Base-by-base conservation (phyloP, 129 eudicot species). In the Escallonia herrerae region DNA sequence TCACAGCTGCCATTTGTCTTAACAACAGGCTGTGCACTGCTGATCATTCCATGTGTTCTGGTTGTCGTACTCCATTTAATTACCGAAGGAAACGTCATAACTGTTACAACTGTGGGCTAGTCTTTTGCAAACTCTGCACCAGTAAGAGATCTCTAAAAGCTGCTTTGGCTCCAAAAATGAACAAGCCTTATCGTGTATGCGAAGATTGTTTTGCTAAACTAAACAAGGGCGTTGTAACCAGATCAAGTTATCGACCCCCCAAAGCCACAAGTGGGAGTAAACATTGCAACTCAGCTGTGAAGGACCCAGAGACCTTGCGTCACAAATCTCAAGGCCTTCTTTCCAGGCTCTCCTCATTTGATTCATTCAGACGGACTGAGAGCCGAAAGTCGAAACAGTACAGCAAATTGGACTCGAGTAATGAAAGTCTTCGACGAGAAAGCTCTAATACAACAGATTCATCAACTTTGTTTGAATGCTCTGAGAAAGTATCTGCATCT, bases 101-200 rank as follows among this genome's bases (percentile, higher is more conserved):
- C 76, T 87, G 95, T 72, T 87, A 81, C 78, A 83, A 87, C 40
- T 87, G 90, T 56, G 95, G 95, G 61, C 77, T 81, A 44, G 83
- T 74, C 12, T 87, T 83, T 59, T 87, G 95, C 74, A 85, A 72
- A 60, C 53, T 65, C 41, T 87, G 95, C 65, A 84, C 80, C 68
- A 76, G 78, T 64, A 81, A 66, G 65, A 82, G 77, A 71, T 81
- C 88, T 3, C 60, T 76, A 14, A 84, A 71, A 44, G 90, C 91
- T 66, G 77, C 87, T 14, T 80, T 87, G 83, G 91, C 91, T 45
- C 86, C 88, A 71, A 68, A 79, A 39, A 62, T 51, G 63, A 72
- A 79, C 69, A 87, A 75, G 67, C 74, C 75, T 40, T 82, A 70
- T 71, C 88, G 86, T 50, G 89, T 84, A 6, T 87, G 91, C 82